Percentiles rank a stretch among this genome's conserved stretches.
phyloP scores from a whole-genome alignment of 257 asterid species.

The Solanum chaucha region DNA sequence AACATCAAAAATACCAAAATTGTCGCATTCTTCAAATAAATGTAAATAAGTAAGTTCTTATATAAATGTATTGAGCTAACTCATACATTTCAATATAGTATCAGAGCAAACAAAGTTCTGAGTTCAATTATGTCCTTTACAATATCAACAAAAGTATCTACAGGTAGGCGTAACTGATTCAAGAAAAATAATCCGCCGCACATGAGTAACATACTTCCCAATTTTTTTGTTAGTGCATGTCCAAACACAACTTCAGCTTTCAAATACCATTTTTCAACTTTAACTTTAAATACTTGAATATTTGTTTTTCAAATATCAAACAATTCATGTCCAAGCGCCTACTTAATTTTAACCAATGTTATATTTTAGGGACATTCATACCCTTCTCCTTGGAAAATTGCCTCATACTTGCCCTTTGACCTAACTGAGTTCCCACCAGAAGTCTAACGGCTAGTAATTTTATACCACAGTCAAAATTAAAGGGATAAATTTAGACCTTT shows the following conservation, averaged over 20 bases:
- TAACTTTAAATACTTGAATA: neutral
- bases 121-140: neutral
- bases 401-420: neutral
- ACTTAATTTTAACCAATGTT: neutral
- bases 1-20: neutral
- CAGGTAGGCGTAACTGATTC: no score
- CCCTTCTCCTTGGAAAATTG: neutral
- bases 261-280: neutral
- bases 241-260: neutral
- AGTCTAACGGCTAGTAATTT: neutral
- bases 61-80: neutral
- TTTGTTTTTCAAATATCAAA: neutral
- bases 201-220: neutral
- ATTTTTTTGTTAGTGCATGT: neutral
- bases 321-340: neutral
- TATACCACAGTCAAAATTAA: neutral
- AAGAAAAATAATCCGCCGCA: neutral
- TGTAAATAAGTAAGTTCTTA: neutral
- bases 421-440: neutral
- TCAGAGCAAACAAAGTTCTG: neutral
- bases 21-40: neutral
- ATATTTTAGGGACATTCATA: neutral
- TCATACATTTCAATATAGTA: neutral
- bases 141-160: neutral
- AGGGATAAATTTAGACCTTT: neutral